Evolutionary conservation across 257 asterid species (phyloP), one percentile per base, ranked within the genome.

Genomic region (Osmanthus fragrans): DNA sequence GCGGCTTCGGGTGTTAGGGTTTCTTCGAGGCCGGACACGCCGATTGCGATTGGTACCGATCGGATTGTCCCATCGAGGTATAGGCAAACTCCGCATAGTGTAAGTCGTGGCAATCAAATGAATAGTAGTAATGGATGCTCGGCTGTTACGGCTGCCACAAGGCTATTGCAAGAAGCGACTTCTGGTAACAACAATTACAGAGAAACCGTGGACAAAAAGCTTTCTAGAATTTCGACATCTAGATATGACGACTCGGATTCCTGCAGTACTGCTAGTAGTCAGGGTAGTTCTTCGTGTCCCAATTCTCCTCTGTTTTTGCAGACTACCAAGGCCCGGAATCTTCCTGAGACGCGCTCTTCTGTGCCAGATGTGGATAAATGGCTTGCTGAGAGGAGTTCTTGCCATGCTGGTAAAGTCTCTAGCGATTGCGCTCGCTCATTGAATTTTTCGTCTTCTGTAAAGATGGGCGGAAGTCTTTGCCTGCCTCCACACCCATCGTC

Each of bases 401-500:
- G 71, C 49, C 79, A 77, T 64, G 70, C 67, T 7, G 18, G 73
- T 36, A 85, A 79, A 78, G 73, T 2, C 16, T 47, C 74, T 18
- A 77, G 87, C 51, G 87, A 89, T 56, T 80, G 86, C 67, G 84
- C 87, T 1, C 94, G 94, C 30, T 89, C 97, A 8, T 81, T 92
- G 79, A 87, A 85, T 80, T 86, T 90, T 73, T 81, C 89, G 0
- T 72, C 89, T 73, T 77, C 86, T n/a, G 39, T 39, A 45, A 86
- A 79, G 82, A 77, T 70, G 21, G 88, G 88, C 13, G 91, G 87
- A 51, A 85, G 79, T 71, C 33, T 79, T 85, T 83, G 86, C 72
- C 86, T 86, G 85, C 97, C 97, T 63, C 94, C 92, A 27, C 92
- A 88, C 76, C 96, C 97, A 25, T 78, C 89, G 0, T 79, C 89